A percentile compares a stretch with the other conserved stretches of the same genome.
phyloP scores from a whole-genome alignment of 148 eudicot genomes.

The Chenopodium quinoa region DNA sequence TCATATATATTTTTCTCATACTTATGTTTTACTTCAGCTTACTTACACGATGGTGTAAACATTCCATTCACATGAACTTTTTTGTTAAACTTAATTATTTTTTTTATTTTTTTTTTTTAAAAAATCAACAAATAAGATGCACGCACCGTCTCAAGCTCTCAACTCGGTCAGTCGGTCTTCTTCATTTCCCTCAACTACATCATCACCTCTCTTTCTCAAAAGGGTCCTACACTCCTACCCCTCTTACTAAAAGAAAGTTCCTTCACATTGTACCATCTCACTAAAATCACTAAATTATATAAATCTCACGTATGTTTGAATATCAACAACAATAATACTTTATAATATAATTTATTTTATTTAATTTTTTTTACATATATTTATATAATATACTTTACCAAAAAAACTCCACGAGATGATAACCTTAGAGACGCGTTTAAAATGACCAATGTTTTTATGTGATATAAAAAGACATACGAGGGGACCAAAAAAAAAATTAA shows the following conservation, averaged over 20 bases:
- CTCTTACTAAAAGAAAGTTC: conserved; percentile 20
- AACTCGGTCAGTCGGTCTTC: neutral
- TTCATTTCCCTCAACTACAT: neutral
- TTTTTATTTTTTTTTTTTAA: too few species aligned
- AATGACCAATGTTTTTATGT: conserved; percentile 2
- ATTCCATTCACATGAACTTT: too few species aligned
- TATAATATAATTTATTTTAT: too few species aligned
- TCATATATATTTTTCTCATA: too few species aligned
- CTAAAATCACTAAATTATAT: neutral
- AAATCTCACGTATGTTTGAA: conserved; percentile 9
- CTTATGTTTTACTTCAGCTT: too few species aligned
- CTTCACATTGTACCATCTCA: conserved; percentile 2
- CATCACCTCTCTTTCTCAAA: neutral
- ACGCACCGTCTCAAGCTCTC: neutral
- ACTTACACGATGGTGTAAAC: too few species aligned
- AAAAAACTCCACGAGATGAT: neutral
- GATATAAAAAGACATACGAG: conserved; percentile 18
- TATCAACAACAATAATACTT: neutral
- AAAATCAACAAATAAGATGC: too few species aligned
- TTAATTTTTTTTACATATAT: too few species aligned
- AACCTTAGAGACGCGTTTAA: conserved; percentile 27
- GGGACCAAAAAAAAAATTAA: conserved; percentile 4
- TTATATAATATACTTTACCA: neutral
- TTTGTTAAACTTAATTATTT: too few species aligned
- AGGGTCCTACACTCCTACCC: conserved; percentile 12